Percentiles rank a stretch among this genome's conserved stretches.
These are phyloP conservation scores for Pichia phayaonensis DNA, from an alignment of 805 yeast genomes.

Conservation along the genomic window DNA sequence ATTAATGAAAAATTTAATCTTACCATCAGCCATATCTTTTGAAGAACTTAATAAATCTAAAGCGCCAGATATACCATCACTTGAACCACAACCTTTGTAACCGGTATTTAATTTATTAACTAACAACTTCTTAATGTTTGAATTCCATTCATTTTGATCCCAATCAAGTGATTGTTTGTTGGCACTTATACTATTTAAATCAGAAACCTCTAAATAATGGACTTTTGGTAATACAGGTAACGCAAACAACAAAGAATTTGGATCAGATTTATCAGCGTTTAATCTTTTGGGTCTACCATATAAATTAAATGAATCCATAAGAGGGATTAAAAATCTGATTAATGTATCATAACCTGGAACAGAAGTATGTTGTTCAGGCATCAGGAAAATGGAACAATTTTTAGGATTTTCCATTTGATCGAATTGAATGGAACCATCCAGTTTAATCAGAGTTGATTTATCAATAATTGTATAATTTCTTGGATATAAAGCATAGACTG, in stretches of 20 bases:
- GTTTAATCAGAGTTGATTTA: slow-evolving; percentile 77
- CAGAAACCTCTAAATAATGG: slow-evolving; percentile 62
- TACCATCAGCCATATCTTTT: slow-evolving; percentile 21
- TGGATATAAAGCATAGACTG: slow-evolving; percentile 89
- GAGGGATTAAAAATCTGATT: slow-evolving; percentile 68
- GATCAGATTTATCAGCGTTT: slow-evolving; percentile 63
- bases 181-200: slow-evolving; percentile 37
- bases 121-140: slow-evolving; percentile 46
- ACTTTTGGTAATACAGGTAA: slow-evolving; percentile 76
- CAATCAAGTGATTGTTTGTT: slow-evolving; percentile 34
- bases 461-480: slow-evolving; percentile 75
- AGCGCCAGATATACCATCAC: slow-evolving; percentile 56
- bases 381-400: slow-evolving; percentile 60
- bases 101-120: slow-evolving; percentile 49
- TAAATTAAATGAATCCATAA: slow-evolving; percentile 66
- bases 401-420: slow-evolving; percentile 42
- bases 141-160: slow-evolving; percentile 55
- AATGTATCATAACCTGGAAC: slow-evolving; percentile 81
- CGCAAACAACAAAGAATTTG: slow-evolving; percentile 64
- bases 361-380: slow-evolving; percentile 81
- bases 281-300: slow-evolving; percentile 78
- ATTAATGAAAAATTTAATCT: slow-evolving; percentile 14
- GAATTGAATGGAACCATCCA: slow-evolving; percentile 74
- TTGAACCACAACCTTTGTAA: slow-evolving; percentile 72
- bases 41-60: slow-evolving; percentile 24